Conservation (phyloP, 129 eudicot species). For the Mikania micrantha region DNA sequence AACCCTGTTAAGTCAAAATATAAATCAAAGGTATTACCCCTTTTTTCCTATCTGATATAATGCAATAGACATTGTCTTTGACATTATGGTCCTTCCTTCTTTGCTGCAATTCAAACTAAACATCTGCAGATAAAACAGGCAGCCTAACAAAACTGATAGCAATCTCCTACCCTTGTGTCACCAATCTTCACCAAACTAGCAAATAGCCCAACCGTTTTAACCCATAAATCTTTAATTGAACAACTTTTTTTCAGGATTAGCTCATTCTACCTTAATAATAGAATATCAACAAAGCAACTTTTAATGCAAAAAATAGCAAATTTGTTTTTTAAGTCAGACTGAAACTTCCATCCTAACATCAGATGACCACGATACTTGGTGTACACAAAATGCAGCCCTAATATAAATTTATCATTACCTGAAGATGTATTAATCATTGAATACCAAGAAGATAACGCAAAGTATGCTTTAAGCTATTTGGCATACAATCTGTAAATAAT, state of each 20-base stretch:
- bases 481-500: not conserved
- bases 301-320: not conserved
- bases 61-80: slow-evolving; percentile 15
- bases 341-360: slow-evolving; percentile 15
- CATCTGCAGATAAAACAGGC: slow-evolving; percentile 16
- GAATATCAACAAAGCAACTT: slow-evolving; percentile 4
- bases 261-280: not conserved
- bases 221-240: slow-evolving; percentile 4
- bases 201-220: not conserved
- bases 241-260: not conserved
- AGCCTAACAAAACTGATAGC: slow-evolving; percentile 19
- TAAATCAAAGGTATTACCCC: not conserved
- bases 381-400: slow-evolving; percentile 16
- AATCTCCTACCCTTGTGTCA: too few relatives aligned
- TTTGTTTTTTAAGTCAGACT: not conserved
- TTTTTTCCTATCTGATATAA: slow-evolving; percentile 1
- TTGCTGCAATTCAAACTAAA: slow-evolving; percentile 5
- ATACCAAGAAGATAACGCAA: not conserved
- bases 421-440: slow-evolving; percentile 1
- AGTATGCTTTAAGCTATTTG: not conserved
- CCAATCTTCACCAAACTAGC: too few relatives aligned
- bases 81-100: slow-evolving; percentile 5
- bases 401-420: slow-evolving; percentile 12
- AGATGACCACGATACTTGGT: slow-evolving; percentile 22
- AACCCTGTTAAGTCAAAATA: too few relatives aligned